Base-by-base conservation (phyloP, 2,329 filamentous ascomycete species). In the Talaromyces funiculosus region DNA sequence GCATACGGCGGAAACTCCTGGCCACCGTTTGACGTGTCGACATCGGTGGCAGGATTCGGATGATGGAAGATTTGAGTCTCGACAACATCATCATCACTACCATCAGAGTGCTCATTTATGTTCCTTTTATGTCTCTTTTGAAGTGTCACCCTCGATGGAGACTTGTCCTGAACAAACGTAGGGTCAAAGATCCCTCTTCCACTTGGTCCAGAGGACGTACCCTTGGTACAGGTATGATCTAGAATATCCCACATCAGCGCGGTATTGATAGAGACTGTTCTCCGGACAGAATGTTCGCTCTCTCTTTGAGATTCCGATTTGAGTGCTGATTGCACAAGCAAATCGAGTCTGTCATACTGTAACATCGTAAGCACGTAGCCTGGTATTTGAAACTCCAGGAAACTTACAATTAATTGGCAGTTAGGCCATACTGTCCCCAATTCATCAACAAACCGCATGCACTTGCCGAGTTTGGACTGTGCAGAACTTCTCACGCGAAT, bases 231-330 rank as follows among this genome's bases (percentile, higher is more conserved):
- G n/a, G 61, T 65, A 53, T 69, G 69, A 6, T 66, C 63, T 31
- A 72, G 65, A 53, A 72, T 70, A 24, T 70, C 67, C 69, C 69
- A 72, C 69, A 72, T 72, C 29, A 72, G 47, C 12, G 63, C 61
- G 6, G 67, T 70, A 31, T 72, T 68, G 38, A 72, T 72, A 10
- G 69, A 72, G 10, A 72, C 59, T 12, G 69, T 71, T 51, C 67
- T 64, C 12, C 67, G 59, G 16, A 62, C 51, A 14, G 42, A 35
- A 5, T 59, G 61, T 2, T 60, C 61, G 2, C 62, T 54, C 18
- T 57, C 64, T 6, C 60, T 57, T 18, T 60, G 55, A 10, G 61
- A 63, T 49, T 57, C 66, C 7, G 61, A 62, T 5, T 64, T 61
- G 45, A 72, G 69, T 20, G 69, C 69, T 4, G 67, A 70, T 20